These are phyloP conservation scores for Tetrapisispora taiwanensis DNA, from an alignment of 805 yeast genomes.

Conservation along the genomic window DNA sequence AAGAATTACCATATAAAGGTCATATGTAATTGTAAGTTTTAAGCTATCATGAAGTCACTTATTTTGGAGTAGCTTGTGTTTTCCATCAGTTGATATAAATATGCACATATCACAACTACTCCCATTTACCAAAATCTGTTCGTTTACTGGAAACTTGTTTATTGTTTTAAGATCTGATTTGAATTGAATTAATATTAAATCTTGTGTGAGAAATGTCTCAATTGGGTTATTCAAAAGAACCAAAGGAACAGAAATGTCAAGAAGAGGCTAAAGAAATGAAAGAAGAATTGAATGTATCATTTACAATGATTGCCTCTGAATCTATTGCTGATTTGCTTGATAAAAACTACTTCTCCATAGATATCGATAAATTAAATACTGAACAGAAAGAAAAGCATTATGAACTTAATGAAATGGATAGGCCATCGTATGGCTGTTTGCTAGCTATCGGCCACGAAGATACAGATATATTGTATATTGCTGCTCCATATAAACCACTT, in stretches of 20 bases:
- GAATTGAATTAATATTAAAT: not conserved
- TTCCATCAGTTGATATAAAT: not conserved
- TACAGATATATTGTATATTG: not conserved
- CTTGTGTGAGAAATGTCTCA: not conserved
- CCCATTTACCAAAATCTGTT: not conserved
- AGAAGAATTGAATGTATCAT: not conserved
- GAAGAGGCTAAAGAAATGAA: not conserved
- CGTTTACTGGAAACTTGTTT: not conserved
- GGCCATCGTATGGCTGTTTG: not conserved
- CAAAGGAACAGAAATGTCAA: not conserved
- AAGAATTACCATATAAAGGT: not conserved
- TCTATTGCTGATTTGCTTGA: not conserved
- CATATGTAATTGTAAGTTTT: not conserved
- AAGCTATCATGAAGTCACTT: not conserved
- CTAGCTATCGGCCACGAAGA: not conserved
- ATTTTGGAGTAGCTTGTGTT: not conserved
- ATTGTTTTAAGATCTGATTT: not conserved
- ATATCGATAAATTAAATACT: not conserved
- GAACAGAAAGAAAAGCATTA: not conserved
- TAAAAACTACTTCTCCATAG: not conserved
- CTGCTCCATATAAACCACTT: not conserved
- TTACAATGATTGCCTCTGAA: not conserved
- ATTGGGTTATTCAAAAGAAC: not conserved
- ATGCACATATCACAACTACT: not conserved
- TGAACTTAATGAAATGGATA: not conserved